These are phyloP conservation scores for Verticillium zaregamsianum DNA, from an alignment of 2,329 filamentous ascomycete genomes.

Conservation along the genomic window DNA sequence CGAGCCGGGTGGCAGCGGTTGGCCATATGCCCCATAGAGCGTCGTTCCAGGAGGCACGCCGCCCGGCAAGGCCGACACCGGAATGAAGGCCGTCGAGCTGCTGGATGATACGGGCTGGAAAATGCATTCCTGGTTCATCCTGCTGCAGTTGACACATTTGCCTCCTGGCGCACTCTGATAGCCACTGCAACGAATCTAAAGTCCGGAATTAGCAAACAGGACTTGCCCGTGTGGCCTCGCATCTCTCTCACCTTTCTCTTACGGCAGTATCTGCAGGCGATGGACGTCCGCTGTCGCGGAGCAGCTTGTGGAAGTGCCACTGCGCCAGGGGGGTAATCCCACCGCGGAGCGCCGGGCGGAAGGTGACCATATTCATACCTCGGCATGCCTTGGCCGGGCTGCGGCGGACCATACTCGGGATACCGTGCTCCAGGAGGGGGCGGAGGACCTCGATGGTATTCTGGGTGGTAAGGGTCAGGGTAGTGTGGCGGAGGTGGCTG, in stretches of 20 bases:
- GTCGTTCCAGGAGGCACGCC: constrained; percentile 53
- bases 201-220: constrained; percentile 15
- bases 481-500: constrained; percentile 25
- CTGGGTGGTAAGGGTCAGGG: constrained; percentile 27
- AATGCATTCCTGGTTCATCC: constrained; percentile 58
- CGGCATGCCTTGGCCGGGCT: constrained; percentile 5
- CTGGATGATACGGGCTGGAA: constrained; percentile 57
- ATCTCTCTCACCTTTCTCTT: constrained; percentile 50
- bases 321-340: constrained; percentile 26
- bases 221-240: not conserved
- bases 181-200: constrained; percentile 56
- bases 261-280: constrained; percentile 57
- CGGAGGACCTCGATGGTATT: constrained; percentile 27
- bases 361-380: constrained; percentile 12
- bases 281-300: constrained; percentile 54
- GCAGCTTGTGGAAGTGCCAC: constrained; percentile 45
- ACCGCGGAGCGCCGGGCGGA: constrained; percentile 17
- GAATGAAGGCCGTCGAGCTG: constrained; percentile 54
- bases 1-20: constrained; percentile 37
- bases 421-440: constrained; percentile 25
- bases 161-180: constrained; percentile 55
- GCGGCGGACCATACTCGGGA: constrained; percentile 26
- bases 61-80: constrained; percentile 54
- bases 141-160: constrained; percentile 57
- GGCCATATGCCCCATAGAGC: constrained; percentile 54